Base-by-base conservation (phyloP, 805 yeast genomes). In the Lipomyces mesembrius region DNA sequence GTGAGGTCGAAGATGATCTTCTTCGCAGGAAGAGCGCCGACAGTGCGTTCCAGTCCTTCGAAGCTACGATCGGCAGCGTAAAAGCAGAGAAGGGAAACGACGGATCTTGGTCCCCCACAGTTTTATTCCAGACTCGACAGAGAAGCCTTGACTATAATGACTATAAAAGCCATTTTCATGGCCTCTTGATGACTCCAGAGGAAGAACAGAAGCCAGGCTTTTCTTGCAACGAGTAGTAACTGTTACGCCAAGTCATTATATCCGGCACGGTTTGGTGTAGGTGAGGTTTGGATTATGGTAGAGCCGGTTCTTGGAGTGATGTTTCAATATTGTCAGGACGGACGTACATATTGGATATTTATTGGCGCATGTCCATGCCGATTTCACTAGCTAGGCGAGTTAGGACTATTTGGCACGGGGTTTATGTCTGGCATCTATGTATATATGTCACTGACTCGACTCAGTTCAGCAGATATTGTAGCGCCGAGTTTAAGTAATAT, bases 121-220 rank as follows among this genome's bases (percentile, higher is more conserved):
- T 57, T 39, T 20, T 43, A 11, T 57, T 57, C 29, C 20, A 52
- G 34, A 17, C 34, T 25, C 55, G 55, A 25, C 6, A 39, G 22
- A 58, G 55, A 11, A 68, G 71, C 49, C 66, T 68, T 61, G 65
- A 66, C 25, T 68, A 68, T 54, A 67, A 68, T 14, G 71, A 62
- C 17, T 68, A 68, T 46, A 58, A 62, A 43, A 68, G 67, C 49
- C 60, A 55, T 49, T 68, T 62, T 58, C 71, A 68, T 51, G 66
- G 66, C 29, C 54, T 49, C 65, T 55, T 67, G 51, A 68, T 68
- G 69, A 53, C 65, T 29, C 70, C 70, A 14, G 67, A 60, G 52
- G 67, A 68, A 49, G 71, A 68, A 61, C 35, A 29, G 37, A 55
- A 61, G 65, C 71, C 71, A 14, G 71, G 71, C 35, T 68, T 68